Base-by-base conservation (phyloP, 2,329 filamentous ascomycete species). In the Stemphylium beticola region DNA sequence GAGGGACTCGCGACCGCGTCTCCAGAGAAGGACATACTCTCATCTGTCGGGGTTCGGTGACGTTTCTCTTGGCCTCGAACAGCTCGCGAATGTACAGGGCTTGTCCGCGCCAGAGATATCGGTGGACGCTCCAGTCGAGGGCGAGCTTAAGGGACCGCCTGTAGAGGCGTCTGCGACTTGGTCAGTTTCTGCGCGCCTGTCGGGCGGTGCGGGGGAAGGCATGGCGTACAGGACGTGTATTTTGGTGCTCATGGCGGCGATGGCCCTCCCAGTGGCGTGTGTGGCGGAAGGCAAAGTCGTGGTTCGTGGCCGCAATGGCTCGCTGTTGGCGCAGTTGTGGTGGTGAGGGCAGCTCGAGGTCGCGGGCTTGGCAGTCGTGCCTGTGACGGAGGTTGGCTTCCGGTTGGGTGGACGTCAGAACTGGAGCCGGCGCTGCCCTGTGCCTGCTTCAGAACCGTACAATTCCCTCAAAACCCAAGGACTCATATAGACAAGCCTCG, bases 31-130 rank as follows among this genome's bases (percentile, higher is more conserved):
- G 43, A 53, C 82, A 61, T 83, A 96, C 93, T 79, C 88, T 88
- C 79, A 93, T 90, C 78, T 93, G 90, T 77, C 92, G 86, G 32
- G 91, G 91, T 73, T 97, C 91, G 53, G 85, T 86, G 57, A 98
- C 82, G 74, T 92, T 82, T 74, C 87, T 91, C 78, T 99, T 98
- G 53, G 92, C 92, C 76, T 99, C 95, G 74, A 98, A 99, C 12
- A 98, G 84, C 33, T 90, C 92, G 68, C 95, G 89, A 69, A 99
- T 96, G 77, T 99, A 98, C 61, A 98, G 81, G 29, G 95, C 95
- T 78, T 98, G 95, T 59, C 93, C 93, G 68, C 95, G 89, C 93
- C 95, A 99, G 58, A 97, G 80, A 70, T 93, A 87, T 65, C 95
- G 86, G 75, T 97, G 91, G 60, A 98, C 92, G 53, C 92, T 87